Conservation (phyloP, 441 rosid genomes). For the Populus hybrid region DNA sequence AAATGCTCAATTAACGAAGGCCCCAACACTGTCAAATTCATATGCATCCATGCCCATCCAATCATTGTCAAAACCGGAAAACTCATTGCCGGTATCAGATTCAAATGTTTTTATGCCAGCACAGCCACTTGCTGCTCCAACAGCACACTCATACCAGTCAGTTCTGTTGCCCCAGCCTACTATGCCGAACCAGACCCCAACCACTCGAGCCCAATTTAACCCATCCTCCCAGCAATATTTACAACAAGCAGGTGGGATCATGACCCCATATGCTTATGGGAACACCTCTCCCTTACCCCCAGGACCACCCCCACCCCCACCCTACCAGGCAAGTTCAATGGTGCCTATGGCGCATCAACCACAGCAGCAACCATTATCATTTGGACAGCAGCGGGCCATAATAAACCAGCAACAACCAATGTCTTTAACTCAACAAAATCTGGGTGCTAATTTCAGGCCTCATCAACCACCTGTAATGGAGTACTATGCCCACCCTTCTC, state of each 20-base stretch:
- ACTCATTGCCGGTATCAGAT: conserved; percentile 40
- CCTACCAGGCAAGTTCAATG: conserved; percentile 57
- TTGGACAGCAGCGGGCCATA: conserved; percentile 30
- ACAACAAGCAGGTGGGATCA: conserved; percentile 48
- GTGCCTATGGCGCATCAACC: conserved; percentile 46
- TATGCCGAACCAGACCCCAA: conserved; percentile 43
- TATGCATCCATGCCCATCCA: conserved; percentile 4
- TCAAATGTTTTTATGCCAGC: conserved; percentile 35
- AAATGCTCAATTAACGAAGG: conserved; percentile 40
- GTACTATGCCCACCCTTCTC: conserved; percentile 63
- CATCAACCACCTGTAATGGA: conserved; percentile 67
- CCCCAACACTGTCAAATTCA: conserved; percentile 27
- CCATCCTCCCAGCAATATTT: conserved; percentile 55
- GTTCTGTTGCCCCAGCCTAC: conserved; percentile 29
- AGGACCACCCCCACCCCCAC: conserved; percentile 38
- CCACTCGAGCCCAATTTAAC: conserved; percentile 54
- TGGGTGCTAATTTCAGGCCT: conserved; percentile 48
- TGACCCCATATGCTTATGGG: conserved; percentile 26
- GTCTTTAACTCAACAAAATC: conserved; percentile 38
- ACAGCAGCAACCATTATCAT: conserved; percentile 25
- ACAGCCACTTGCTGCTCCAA: conserved; percentile 35
- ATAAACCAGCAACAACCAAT: conserved; percentile 28
- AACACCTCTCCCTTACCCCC: conserved; percentile 61
- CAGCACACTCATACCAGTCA: conserved; percentile 37
- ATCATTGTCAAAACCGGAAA: conserved; percentile 40